Percentiles rank a stretch among this genome's conserved stretches.
Evolutionary conservation across 2,329 filamentous ascomycete species (phyloP).

Genomic region (Colletotrichum tofieldiae): DNA sequence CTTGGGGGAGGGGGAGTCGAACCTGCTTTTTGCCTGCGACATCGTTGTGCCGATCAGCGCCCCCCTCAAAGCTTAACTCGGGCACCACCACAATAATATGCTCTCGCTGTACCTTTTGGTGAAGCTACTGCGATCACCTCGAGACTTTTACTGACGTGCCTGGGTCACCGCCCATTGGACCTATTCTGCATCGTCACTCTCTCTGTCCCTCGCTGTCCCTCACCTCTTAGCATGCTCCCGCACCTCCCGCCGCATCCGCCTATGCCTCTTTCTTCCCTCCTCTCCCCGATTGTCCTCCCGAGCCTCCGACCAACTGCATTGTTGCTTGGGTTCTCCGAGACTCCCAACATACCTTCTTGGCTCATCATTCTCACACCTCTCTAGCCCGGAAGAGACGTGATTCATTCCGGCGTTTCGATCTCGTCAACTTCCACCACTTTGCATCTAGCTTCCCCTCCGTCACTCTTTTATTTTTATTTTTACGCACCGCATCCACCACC

Average conservation of each 20-base stretch:
- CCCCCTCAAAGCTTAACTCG: constrained; percentile 42
- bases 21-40: constrained; percentile 33
- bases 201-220: neutral
- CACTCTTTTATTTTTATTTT: constrained; percentile 13
- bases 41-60: constrained; percentile 41
- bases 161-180: constrained; percentile 12
- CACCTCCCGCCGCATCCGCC: constrained; percentile 3
- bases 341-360: neutral
- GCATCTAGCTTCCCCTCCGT: constrained; percentile 5
- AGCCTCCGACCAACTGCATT: neutral
- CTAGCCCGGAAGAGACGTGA: neutral
- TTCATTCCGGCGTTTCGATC: constrained; percentile 1
- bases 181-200: constrained; percentile 16
- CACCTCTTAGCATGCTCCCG: neutral
- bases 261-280: neutral
- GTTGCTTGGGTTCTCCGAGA: neutral
- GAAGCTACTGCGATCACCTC: neutral
- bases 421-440: constrained; percentile 5
- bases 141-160: neutral
- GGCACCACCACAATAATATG: neutral
- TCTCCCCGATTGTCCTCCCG: neutral
- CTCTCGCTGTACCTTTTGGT: neutral
- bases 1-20: neutral
- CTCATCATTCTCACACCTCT: constrained; percentile 3
- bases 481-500: constrained; percentile 4